Evolutionary conservation across 108 stramenopile species (phyloP).

Genomic region (Stephanodiscus triporus): DNA sequence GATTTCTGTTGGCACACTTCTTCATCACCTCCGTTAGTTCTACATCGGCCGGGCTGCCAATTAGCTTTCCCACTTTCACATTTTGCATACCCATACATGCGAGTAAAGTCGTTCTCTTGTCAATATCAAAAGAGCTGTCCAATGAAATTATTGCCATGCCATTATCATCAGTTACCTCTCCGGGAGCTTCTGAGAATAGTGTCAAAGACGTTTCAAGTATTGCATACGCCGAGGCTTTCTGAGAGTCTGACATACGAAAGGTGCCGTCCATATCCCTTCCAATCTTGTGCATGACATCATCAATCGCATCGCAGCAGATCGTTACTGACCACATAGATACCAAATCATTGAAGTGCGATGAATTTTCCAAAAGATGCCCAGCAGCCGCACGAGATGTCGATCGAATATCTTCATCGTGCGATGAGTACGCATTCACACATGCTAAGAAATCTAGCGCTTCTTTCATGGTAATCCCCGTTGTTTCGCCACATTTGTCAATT

Average conservation of each 20-base stretch:
- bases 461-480: slow-evolving; percentile 15
- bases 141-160: background rate
- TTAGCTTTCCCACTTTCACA: slow-evolving; percentile 18
- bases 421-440: slow-evolving; percentile 33
- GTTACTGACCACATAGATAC: slow-evolving; percentile 29
- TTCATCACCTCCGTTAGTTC: slow-evolving; percentile 21
- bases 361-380: slow-evolving; percentile 53
- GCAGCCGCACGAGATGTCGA: slow-evolving; percentile 57
- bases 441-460: slow-evolving; percentile 52
- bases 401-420: slow-evolving; percentile 34
- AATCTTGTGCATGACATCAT: slow-evolving; percentile 9
- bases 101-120: slow-evolving; percentile 14
- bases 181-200: background rate
- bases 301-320: slow-evolving; percentile 18
- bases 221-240: slow-evolving; percentile 9
- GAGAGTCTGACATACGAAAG: background rate
- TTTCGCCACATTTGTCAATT: background rate
- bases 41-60: slow-evolving; percentile 21
- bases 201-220: slow-evolving; percentile 12
- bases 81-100: slow-evolving; percentile 18
- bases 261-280: background rate
- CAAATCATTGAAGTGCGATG: slow-evolving; percentile 50
- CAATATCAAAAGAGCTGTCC: background rate
- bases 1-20: background rate
- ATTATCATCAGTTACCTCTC: background rate